Evolutionary conservation across 2,329 filamentous ascomycete genomes (phyloP), one percentile per base, ranked within the genome.

Genomic region (Paecilomyces dactylethromorphus): DNA sequence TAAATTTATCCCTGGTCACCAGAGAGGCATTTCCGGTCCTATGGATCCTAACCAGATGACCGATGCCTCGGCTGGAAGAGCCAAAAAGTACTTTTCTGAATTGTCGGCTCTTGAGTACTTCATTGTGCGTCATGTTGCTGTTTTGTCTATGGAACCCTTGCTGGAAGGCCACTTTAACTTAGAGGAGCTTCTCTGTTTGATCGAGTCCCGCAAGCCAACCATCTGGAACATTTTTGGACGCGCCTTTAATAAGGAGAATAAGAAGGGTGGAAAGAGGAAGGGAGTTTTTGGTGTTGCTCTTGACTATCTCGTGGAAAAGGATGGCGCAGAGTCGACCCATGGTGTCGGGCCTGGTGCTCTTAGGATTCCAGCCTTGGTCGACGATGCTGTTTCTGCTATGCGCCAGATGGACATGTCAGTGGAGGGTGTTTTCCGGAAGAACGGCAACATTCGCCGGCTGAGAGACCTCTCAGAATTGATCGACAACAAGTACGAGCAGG

Each of bases 211-310:
- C 69, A 95, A 96, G 62, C 87, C 91, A 24, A 97, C 91, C 0
- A 96, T 99, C 76, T 99, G 94, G 94, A 94, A 93, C 74, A 97
- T 97, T 68, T 92, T 99, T 63, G 93, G 92, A 62, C 96, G 97
- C 71, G 93, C 92, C 1, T 96, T 97, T 71, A 94, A 93, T 74
- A 91, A 91, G 65, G 90, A 94, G 66, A 70, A 72, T 52, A 77
- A 79, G 58, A 89, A 92, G 73, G 83, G 77, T 32, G 83, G 85
- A 65, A 96, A 95, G 78, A 96, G 95, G 79, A 96, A 95, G 79
- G 93, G 91, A 49, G 87, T 96, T 24, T 99, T 99, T 71, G 91
- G 93, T 45, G 90, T 97, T 29, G 87, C 89, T 2, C 79, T 99
- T 22, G 94, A 99, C 63, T 79, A 89, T 39, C 88, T 99, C 54